Evolutionary conservation across 2,329 filamentous ascomycete genomes (phyloP).

Genomic region (Scedosporium minutisporum): DNA sequence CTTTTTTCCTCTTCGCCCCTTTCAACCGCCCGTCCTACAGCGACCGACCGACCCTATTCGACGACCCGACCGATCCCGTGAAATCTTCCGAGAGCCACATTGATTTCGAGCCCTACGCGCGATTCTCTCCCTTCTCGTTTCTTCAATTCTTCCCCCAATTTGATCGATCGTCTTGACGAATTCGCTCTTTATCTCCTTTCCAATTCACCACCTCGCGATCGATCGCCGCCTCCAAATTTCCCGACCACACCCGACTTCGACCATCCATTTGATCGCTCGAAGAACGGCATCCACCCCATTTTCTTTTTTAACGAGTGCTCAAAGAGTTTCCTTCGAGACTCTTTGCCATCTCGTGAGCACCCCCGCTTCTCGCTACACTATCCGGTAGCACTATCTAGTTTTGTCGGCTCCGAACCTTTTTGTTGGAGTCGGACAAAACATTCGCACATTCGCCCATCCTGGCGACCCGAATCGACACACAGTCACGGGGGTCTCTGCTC

Average conservation of each 20-base stretch:
- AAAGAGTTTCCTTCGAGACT: neutral
- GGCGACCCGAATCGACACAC: conserved; percentile 30
- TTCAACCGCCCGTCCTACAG: neutral
- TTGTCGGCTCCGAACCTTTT: conserved; percentile 1
- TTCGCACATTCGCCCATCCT: conserved; percentile 20
- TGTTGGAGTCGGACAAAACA: conserved; percentile 4
- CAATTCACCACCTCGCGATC: neutral
- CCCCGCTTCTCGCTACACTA: neutral
- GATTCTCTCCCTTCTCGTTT: neutral
- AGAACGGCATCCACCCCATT: neutral
- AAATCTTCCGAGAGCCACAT: neutral
- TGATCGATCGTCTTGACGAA: neutral
- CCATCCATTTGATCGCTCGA: neutral
- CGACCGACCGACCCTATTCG: neutral
- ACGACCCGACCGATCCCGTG: neutral
- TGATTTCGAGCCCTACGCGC: neutral
- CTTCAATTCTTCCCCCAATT: neutral
- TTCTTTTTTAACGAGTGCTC: neutral
- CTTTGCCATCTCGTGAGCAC: neutral
- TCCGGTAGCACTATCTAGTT: neutral
- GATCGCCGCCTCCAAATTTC: neutral
- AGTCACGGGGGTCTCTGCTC: conserved; percentile 30
- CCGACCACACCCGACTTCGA: neutral
- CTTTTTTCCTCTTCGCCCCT: neutral
- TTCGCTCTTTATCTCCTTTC: neutral